These are phyloP conservation scores for Claviceps purpurea DNA, from an alignment of 2,329 filamentous ascomycete species.

Conservation along the genomic window DNA sequence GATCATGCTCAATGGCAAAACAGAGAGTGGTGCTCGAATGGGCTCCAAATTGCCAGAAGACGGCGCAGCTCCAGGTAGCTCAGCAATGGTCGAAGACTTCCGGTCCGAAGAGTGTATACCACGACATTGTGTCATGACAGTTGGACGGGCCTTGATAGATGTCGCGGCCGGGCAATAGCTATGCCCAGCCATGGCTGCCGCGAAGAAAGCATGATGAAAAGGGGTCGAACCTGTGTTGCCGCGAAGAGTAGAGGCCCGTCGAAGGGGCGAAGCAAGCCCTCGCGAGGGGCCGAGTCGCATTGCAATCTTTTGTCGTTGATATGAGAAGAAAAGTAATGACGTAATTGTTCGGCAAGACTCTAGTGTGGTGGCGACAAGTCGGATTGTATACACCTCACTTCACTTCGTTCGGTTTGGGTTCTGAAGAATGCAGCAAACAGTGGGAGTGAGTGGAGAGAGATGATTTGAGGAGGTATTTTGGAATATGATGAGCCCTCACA, in stretches of 20 bases:
- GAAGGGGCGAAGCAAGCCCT: conserved; percentile 9
- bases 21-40: conserved; percentile 39
- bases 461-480: not conserved
- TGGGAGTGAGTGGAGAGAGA: not conserved
- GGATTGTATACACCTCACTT: no score
- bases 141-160: not conserved
- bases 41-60: conserved; percentile 14
- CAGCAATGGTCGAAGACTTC: conserved; percentile 21
- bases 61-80: conserved; percentile 18
- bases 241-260: conserved; percentile 1
- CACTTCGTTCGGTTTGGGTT: not conserved
- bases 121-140: conserved; percentile 9
- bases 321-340: not conserved
- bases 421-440: not conserved
- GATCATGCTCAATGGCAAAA: conserved; percentile 52
- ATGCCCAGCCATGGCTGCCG: not conserved
- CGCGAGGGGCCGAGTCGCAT: conserved; percentile 13
- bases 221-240: not conserved
- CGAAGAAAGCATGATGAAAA: not conserved
- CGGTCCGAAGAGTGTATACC: conserved; percentile 24
- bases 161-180: not conserved
- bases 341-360: no score
- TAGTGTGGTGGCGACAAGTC: no score
- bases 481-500: not conserved
- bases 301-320: conserved; percentile 6